Base-by-base conservation (phyloP, 2,329 filamentous ascomycete genomes). In the Saccharata proteae region DNA sequence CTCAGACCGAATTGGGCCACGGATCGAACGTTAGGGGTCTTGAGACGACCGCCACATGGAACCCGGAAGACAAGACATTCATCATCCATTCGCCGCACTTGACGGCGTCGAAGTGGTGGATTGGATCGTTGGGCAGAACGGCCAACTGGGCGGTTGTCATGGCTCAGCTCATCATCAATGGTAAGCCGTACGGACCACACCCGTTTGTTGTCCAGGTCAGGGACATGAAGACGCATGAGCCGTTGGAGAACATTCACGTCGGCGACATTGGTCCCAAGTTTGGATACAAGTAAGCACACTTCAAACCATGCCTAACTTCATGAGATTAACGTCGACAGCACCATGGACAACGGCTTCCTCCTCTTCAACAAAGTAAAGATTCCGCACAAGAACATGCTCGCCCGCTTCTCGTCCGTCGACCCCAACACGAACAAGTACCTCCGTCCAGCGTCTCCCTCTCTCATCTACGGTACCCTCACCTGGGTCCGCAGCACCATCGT, bases 81-180 rank as follows among this genome's bases (percentile, higher is more conserved):
- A 76, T 65, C 10, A 64, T 86, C 20, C 74, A 85, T 54, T 82
- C 77, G 1, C 80, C 80, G 7, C 65, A 73, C 38, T 62, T 85
- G 34, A 85, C 80, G 2, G 71, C 80, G 0, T 78, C 77, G 19
- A 88, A 88, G 50, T 88, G 80, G 80, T 86, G 81, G 81, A 84
- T 84, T 43, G 81, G 81, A 2, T 80, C 78, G 8, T 65, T 86
- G 3, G 81, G 80, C 30, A 68, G 77, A 43, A 77, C 76, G 3
- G 80, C 81, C 26, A 86, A 82, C 49, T 68, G 83, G 47, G 80
- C 80, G 1, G 73, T 82, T 2, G 78, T 86, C 3, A 83, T 86
- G 67, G 80, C 81, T 0, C 80, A 85, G 55, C 64, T 86, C 16
- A 69, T 76, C 39, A 67, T 84, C 38, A 59, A 63, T 37, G 78